Base-by-base conservation (phyloP, 169 alveolate species). In the Neospora caninum region DNA sequence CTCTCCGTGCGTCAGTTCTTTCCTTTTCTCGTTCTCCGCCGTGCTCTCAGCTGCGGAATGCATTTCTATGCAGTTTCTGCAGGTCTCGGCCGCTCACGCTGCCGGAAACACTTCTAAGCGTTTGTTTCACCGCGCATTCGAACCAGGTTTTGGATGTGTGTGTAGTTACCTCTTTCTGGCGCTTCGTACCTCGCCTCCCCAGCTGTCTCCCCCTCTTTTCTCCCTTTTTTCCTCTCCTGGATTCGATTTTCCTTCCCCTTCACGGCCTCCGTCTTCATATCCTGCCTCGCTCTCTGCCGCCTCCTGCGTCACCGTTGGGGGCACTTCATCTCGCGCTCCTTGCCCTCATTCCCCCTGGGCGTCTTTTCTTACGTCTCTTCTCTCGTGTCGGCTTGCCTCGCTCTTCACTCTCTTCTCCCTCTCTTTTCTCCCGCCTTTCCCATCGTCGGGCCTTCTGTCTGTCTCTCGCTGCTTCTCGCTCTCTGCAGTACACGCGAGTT, bases 401-500 rank as follows among this genome's bases (percentile, higher is more conserved):
- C n/a, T 20, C 84, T 38, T 4, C 43, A 0, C 43, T 49, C 13
- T 49, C 58, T 4, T 49, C 58, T 49, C 58, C 58, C 45, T n/a
- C 27, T 9, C 43, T 31, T 38, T 73, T 18, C 42, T 2, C 39
- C 38, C 43, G 29, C 29, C 45, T 73, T 13, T 27, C 18, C 18
- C 43, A 6, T 22, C 84, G 45, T 73, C 25, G 4, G 73, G 4
- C n/a, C 7, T 6, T 27, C 34, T 27, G 73, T 64, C 73, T 64
- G 34, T 64, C 84, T n/a, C 25, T 43, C 9, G 41, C n/a, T n/a
- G 22, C 25, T 22, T 22, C 29, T 39, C 38, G 38, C 27, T 22
- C 80, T 69, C 38, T 69, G 41, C 94, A 91, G 94, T 86, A 91
- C n/a, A 13, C 43, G 70, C 42, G 80, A 18, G 87, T 91, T 6